A percentile compares a stretch with the other conserved stretches of the same genome.
Conservation (phyloP, 192 early-diverging fungal genomes). For the Coemansia sp. region DNA sequence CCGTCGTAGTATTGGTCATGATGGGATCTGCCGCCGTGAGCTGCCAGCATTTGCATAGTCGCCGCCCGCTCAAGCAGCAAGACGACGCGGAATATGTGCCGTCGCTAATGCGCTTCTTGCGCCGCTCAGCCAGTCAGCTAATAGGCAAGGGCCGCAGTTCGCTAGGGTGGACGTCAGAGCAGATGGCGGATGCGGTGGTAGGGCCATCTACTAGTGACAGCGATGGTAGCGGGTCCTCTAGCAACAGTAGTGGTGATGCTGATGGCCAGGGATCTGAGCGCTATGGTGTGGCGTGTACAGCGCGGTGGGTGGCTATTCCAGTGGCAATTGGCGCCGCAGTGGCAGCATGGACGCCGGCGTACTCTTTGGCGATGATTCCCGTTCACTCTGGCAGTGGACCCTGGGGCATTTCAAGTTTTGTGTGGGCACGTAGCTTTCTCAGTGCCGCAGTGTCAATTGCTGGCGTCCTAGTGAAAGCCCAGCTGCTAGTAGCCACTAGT, state of each 20-base stretch:
- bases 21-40: not conserved
- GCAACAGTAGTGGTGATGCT: not conserved
- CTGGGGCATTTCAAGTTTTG: not conserved
- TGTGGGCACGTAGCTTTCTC: constrained; percentile 11
- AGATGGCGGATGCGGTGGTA: not conserved
- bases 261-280: not conserved
- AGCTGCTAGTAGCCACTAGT: constrained; percentile 16
- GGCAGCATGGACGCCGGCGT: constrained; percentile 33
- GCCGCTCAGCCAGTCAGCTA: not conserved
- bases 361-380: constrained; percentile 10
- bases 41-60: not conserved
- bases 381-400: not conserved
- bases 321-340: not conserved
- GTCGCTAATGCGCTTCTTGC: constrained; percentile 1
- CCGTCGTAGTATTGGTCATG: constrained; percentile 20
- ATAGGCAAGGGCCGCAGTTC: not conserved
- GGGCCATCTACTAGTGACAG: not conserved
- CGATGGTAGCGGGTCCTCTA: not conserved
- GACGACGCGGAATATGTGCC: not conserved
- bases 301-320: not conserved
- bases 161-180: not conserved
- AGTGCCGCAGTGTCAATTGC: constrained; percentile 18
- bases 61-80: not conserved
- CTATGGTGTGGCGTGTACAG: not conserved
- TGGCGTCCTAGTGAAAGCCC: constrained; percentile 10